Evolutionary conservation across 2,329 filamentous ascomycete species (phyloP).

Genomic region (Periconia sp.): DNA sequence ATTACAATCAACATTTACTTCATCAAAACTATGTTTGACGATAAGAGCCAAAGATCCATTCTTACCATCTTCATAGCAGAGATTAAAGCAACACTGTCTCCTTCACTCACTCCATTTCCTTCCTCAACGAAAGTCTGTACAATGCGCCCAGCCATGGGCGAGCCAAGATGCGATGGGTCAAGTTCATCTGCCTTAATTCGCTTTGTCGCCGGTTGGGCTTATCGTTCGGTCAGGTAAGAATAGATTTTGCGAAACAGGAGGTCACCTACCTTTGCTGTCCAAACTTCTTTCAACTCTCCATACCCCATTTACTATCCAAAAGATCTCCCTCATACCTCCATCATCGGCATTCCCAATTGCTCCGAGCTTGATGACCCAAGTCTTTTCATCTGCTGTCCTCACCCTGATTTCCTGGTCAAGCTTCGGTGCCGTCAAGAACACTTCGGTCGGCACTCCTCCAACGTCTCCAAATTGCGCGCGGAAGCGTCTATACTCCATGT

Average conservation of each 20-base stretch:
- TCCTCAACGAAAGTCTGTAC: conserved; percentile 94
- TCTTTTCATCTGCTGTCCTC: conserved; percentile 98
- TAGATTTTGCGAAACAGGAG: conserved; percentile 61
- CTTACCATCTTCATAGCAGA: conserved; percentile 99
- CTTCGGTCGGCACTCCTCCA: conserved; percentile 90
- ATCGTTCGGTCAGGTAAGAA: conserved; percentile 95
- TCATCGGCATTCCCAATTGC: conserved; percentile 95
- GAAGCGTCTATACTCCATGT: conserved; percentile 96
- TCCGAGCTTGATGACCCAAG: conserved; percentile 93
- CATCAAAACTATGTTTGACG: no score
- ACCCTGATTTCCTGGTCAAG: conserved; percentile 99
- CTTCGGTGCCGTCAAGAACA: conserved; percentile 88
- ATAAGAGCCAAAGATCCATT: conserved; percentile 28
- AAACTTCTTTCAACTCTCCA: not conserved
- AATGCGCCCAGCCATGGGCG: conserved; percentile 95
- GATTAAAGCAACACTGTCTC: conserved; percentile 91
- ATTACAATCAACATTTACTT: not conserved
- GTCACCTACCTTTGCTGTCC: not conserved
- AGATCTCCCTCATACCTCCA: conserved; percentile 95
- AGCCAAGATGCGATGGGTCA: conserved; percentile 91
- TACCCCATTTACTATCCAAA: conserved; percentile 97
- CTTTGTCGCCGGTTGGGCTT: conserved; percentile 95
- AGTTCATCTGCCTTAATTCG: conserved; percentile 83
- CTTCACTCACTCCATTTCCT: conserved; percentile 94
- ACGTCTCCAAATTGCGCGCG: conserved; percentile 87